phyloP scores from a whole-genome alignment of 257 asterid species.

The Solanum neorickii region DNA sequence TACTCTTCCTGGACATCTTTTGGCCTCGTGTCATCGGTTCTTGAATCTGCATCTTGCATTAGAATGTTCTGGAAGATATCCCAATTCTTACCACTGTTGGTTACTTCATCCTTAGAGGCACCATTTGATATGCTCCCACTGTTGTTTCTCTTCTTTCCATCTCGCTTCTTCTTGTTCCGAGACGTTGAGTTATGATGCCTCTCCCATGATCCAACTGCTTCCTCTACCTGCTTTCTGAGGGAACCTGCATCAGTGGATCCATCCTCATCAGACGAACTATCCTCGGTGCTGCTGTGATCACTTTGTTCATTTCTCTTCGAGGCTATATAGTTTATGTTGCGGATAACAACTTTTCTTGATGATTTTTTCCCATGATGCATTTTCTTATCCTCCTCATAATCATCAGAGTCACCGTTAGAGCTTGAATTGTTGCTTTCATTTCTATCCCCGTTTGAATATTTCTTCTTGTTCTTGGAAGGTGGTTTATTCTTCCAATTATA shows the following conservation, averaged over 20 bases:
- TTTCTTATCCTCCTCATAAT: constrained; percentile 20
- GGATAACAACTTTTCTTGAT: constrained; percentile 65
- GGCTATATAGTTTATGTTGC: constrained; percentile 72
- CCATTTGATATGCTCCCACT: background rate
- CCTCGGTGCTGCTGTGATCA: constrained; percentile 17
- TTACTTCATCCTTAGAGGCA: constrained; percentile 7
- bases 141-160: constrained; percentile 25
- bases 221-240: constrained; percentile 47
- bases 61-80: constrained; percentile 73
- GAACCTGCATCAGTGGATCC: constrained; percentile 32
- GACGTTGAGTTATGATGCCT: constrained; percentile 36
- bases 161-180: constrained; percentile 20
- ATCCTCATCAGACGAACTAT: constrained; percentile 36
- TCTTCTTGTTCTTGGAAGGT: constrained; percentile 26
- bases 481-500: constrained; percentile 18
- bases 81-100: constrained; percentile 42
- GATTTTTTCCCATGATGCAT: constrained; percentile 26
- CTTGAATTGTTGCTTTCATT: constrained; percentile 19
- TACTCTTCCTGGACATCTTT: constrained; percentile 13
- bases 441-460: constrained; percentile 14
- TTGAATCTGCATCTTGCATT: constrained; percentile 46
- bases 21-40: constrained; percentile 10
- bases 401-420: constrained; percentile 39
- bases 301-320: constrained; percentile 34
- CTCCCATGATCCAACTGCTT: constrained; percentile 47